Evolutionary conservation across 2,329 filamentous ascomycete genomes (phyloP).

Genomic region (Ophiosphaerella narmari): DNA sequence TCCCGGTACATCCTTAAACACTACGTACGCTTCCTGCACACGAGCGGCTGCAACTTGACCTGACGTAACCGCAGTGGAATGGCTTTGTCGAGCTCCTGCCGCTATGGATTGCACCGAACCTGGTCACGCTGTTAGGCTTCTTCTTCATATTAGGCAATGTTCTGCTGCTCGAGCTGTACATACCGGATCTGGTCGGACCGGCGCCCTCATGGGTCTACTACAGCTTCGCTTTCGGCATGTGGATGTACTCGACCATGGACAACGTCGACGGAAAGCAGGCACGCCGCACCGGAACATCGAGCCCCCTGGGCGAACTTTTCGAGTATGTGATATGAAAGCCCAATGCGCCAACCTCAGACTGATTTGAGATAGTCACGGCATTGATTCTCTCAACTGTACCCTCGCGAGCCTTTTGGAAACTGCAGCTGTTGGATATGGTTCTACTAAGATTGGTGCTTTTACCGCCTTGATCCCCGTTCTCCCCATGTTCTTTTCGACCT

Average conservation of each 20-base stretch:
- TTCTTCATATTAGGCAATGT: slow-evolving; percentile 91
- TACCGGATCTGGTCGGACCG: slow-evolving; percentile 91
- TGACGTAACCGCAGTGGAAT: slow-evolving; percentile 76
- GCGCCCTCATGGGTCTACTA: slow-evolving; percentile 92
- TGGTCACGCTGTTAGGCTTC: slow-evolving; percentile 95
- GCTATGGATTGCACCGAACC: slow-evolving; percentile 95
- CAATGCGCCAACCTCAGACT: slow-evolving; percentile 30
- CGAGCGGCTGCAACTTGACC: slow-evolving; percentile 13
- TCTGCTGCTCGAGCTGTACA: slow-evolving; percentile 71
- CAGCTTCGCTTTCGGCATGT: slow-evolving; percentile 92
- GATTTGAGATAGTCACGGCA: slow-evolving; percentile 70
- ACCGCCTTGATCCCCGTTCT: slow-evolving; percentile 89
- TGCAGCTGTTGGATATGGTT: slow-evolving; percentile 88
- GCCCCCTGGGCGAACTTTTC: slow-evolving; percentile 92
- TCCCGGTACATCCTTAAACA: slow-evolving; percentile 93
- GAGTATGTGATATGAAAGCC: slow-evolving; percentile 60
- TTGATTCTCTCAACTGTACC: slow-evolving; percentile 97
- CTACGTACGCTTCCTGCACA: slow-evolving; percentile 69
- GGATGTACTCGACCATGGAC: slow-evolving; percentile 99
- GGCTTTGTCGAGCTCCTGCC: slow-evolving; percentile 88
- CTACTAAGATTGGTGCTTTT: slow-evolving; percentile 82
- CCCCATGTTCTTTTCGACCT: slow-evolving; percentile 97
- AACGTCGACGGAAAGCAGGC: slow-evolving; percentile 99
- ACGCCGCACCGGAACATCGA: slow-evolving; percentile 90
- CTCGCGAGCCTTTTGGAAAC: slow-evolving; percentile 88